phyloP scores from a whole-genome alignment of 768 basidiomycete species.

The Collybia sordida region DNA sequence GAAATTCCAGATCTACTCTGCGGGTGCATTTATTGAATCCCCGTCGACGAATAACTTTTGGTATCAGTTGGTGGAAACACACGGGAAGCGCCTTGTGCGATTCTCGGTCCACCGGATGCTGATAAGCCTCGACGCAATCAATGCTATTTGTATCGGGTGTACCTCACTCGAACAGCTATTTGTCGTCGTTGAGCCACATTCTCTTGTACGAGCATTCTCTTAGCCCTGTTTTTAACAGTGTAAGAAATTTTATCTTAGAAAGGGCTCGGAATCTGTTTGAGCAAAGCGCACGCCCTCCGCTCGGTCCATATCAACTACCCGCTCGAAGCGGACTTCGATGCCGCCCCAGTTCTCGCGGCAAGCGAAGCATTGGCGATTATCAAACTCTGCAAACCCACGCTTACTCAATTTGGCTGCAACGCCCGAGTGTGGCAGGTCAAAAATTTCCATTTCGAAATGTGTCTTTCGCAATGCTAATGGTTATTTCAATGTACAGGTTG shows the following conservation, averaged over 20 bases:
- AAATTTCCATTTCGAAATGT: neutral
- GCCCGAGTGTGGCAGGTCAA: constrained; percentile 71
- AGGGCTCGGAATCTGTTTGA: constrained; percentile 38
- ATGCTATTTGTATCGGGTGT: constrained; percentile 56
- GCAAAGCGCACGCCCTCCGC: constrained; percentile 45
- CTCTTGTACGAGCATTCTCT: constrained; percentile 37
- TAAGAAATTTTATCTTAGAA: constrained; percentile 27
- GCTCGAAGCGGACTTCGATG: constrained; percentile 24
- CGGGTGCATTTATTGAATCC: constrained; percentile 37
- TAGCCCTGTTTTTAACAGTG: neutral
- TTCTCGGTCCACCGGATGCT: constrained; percentile 68
- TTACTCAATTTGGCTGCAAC: constrained; percentile 67
- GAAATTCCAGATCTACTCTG: constrained; percentile 62
- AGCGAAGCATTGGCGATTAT: constrained; percentile 45
- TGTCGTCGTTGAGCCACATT: constrained; percentile 47
- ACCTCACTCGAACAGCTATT: constrained; percentile 60
- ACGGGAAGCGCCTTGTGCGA: constrained; percentile 49
- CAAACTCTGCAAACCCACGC: constrained; percentile 45
- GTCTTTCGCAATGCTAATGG: neutral
- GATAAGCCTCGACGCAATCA: constrained; percentile 48
- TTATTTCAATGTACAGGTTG: constrained; percentile 36
- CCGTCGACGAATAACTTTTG: constrained; percentile 50
- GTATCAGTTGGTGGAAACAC: constrained; percentile 44
- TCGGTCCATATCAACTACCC: constrained; percentile 63
- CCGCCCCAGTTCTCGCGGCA: constrained; percentile 26